Conservation (phyloP, 2,329 filamentous ascomycete species). For the Aspergillus ustus region DNA sequence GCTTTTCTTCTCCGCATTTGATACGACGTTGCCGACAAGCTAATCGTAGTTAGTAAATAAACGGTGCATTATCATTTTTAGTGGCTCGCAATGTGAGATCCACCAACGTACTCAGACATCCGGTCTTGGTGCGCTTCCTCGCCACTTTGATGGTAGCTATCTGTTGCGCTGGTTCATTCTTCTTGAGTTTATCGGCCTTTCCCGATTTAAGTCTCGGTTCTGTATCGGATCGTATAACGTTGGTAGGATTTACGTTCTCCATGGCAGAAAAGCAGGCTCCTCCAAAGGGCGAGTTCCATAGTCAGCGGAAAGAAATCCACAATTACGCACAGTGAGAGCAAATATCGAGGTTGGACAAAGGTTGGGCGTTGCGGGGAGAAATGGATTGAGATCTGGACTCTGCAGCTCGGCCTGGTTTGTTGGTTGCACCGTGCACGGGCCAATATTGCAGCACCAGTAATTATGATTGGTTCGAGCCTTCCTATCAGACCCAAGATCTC, state of each 20-base stretch:
- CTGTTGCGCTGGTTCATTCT: constrained; percentile 24
- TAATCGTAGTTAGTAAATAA: constrained; percentile 40
- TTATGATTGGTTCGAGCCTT: not conserved
- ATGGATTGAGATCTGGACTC: constrained; percentile 2
- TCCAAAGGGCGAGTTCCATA: constrained; percentile 21
- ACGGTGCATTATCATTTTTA: constrained; percentile 6
- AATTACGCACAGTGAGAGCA: not conserved
- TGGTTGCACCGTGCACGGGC: not conserved
- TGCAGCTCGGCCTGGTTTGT: constrained; percentile 2
- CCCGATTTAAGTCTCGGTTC: constrained; percentile 12
- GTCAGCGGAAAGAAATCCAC: constrained; percentile 6
- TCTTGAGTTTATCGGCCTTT: constrained; percentile 3
- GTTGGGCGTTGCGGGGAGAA: constrained; percentile 3
- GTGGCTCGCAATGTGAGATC: constrained; percentile 25
- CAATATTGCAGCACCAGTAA: not conserved
- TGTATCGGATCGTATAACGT: constrained; percentile 2
- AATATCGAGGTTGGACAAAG: not conserved
- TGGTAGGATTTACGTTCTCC: constrained; percentile 18
- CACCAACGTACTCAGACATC: constrained; percentile 74
- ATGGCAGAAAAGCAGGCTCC: constrained; percentile 13
- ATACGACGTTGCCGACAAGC: constrained; percentile 93
- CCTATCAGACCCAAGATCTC: not conserved
- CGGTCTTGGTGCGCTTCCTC: constrained; percentile 84
- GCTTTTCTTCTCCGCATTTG: constrained; percentile 87
- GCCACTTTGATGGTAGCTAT: constrained; percentile 35